These are phyloP conservation scores for Elsinoe batatas DNA, from an alignment of 2,329 filamentous ascomycete species.

Conservation along the genomic window DNA sequence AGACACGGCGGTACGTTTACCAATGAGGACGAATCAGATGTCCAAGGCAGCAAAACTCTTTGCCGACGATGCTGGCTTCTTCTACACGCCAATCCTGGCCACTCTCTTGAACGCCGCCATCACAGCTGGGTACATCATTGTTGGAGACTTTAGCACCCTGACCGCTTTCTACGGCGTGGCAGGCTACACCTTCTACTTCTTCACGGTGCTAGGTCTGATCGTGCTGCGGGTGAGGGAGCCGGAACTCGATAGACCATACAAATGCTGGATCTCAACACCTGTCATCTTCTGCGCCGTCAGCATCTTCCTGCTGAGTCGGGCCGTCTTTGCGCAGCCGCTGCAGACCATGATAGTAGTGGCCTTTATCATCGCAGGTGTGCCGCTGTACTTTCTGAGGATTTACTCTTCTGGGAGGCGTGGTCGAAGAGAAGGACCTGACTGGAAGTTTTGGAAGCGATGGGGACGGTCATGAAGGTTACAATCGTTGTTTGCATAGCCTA, in stretches of 20 bases:
- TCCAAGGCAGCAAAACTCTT: constrained; percentile 53
- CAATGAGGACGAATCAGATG: constrained; percentile 34
- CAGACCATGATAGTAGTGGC: constrained; percentile 80
- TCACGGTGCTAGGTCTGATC: constrained; percentile 87
- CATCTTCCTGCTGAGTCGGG: constrained; percentile 77
- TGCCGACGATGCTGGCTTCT: constrained; percentile 71
- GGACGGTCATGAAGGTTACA: constrained; percentile 15
- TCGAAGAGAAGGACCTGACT: constrained; percentile 22
- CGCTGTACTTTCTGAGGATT: constrained; percentile 83
- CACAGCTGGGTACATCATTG: constrained; percentile 65
- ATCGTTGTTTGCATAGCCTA: neutral
- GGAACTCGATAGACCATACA: constrained; percentile 78
- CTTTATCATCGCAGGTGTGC: constrained; percentile 75
- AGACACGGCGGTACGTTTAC: constrained; percentile 26
- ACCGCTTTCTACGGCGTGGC: constrained; percentile 97
- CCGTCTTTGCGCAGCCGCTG: constrained; percentile 80
- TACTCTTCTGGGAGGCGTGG: constrained; percentile 39
- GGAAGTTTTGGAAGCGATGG: constrained; percentile 36
- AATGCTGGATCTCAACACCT: constrained; percentile 92
- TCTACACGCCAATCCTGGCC: constrained; percentile 89
- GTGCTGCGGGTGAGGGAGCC: constrained; percentile 82
- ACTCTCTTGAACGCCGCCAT: constrained; percentile 70
- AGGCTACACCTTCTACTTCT: constrained; percentile 94
- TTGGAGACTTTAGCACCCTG: constrained; percentile 85
- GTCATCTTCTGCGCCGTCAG: constrained; percentile 98